Evolutionary conservation across 2,329 filamentous ascomycete genomes (phyloP), one percentile per base, ranked within the genome.

Genomic region (Phialophora tarda): DNA sequence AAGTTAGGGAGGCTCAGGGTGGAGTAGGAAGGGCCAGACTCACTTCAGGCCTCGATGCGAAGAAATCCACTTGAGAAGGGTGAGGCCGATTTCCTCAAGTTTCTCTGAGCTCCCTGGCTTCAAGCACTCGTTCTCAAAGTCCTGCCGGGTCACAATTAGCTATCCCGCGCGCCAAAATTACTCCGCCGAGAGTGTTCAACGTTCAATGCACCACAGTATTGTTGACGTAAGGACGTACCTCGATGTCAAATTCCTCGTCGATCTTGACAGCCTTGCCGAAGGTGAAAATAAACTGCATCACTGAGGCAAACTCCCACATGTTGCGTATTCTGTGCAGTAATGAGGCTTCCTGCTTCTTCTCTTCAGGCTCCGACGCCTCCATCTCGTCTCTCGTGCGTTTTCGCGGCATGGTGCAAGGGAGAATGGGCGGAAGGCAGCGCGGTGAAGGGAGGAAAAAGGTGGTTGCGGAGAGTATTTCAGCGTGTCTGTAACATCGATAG

Each of bases 231-330:
- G 17, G 59, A 73, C 81, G 74, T 86, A 97, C 95, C 82, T 98
- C 93, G 71, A 97, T 91, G 75, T 94, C 92, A 69, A 97, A 85
- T 75, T 90, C 88, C 69, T 96, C 91, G 73, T 95, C 90, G 71
- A 98, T 91, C 81, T 96, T 97, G 77, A 96, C 89, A 51, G 89
- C 89, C 74, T 90, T 89, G 68, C 94, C 93, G 78, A 99, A 99
- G 48, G 94, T 87, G 77, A 89, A 91, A 68, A 98, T 91, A 85
- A 93, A 99, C 80, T 99, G 94, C 80, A 90, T 93, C 7, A 98
- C 82, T 75, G 93, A 94, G 68, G 94, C 92, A 79, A 98, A 97
- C 78, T 97, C 91, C 93, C 94, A 98, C 85, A 91, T 93, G 76
- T 91, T 95, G 69, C 94, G 88, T 72, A 98, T 85, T 71, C 84